These are phyloP conservation scores for Venturia aucupariae DNA, from an alignment of 2,329 filamentous ascomycete genomes.

Conservation along the genomic window DNA sequence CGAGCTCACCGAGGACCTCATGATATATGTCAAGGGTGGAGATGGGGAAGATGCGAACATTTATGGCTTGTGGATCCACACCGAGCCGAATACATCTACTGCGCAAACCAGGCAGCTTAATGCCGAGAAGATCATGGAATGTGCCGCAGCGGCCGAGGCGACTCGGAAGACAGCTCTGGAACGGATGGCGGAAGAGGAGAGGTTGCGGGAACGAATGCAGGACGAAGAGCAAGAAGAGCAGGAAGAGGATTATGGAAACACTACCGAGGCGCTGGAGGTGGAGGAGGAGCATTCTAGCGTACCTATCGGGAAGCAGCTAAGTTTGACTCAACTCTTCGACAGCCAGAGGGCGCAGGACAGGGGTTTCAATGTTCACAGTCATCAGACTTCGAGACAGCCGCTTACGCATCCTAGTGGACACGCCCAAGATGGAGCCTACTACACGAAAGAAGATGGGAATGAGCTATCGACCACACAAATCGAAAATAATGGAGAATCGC, in stretches of 20 bases:
- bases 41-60: conserved; percentile 27
- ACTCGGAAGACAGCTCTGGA: conserved; percentile 38
- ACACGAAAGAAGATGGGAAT: too few species aligned
- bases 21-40: conserved; percentile 43
- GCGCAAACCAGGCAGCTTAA: conserved; percentile 42
- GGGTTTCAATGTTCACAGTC: conserved; percentile 40
- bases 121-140: conserved; percentile 45
- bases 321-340: conserved; percentile 45
- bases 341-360: conserved; percentile 45
- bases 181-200: conserved; percentile 15
- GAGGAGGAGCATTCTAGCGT: conserved; percentile 30
- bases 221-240: neutral
- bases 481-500: too few species aligned
- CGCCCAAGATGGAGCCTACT: conserved; percentile 23
- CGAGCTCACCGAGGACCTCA: conserved; percentile 46
- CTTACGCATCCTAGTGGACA: conserved; percentile 44
- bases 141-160: conserved; percentile 42
- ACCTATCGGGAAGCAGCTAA: conserved; percentile 45
- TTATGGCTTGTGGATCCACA: conserved; percentile 57
- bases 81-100: conserved; percentile 46
- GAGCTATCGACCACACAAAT: conserved; percentile 26
- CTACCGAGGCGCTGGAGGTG: conserved; percentile 25
- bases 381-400: conserved; percentile 23
- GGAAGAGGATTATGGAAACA: conserved; percentile 16
- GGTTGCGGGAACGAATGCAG: conserved; percentile 15